These are phyloP conservation scores for Drechslera avenae DNA, from an alignment of 2,329 filamentous ascomycete species.

Conservation along the genomic window DNA sequence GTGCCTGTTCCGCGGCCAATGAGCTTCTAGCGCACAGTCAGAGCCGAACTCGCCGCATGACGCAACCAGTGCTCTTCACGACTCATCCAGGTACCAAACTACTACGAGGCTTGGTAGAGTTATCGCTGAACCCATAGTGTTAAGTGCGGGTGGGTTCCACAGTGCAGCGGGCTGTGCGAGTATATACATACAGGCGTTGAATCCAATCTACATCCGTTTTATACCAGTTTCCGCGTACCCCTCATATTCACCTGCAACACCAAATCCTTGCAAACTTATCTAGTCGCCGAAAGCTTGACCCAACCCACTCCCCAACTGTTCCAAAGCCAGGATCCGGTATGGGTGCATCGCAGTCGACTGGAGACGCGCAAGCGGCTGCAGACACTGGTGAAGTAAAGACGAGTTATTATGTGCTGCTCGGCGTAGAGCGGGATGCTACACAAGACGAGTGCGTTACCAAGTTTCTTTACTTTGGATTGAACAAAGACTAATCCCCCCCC, in stretches of 20 bases:
- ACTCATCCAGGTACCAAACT: constrained; percentile 5
- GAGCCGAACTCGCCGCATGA: constrained; percentile 9
- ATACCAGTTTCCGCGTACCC: not conserved
- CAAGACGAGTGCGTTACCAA: constrained; percentile 72
- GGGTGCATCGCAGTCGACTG: constrained; percentile 55
- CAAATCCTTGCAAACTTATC: constrained; percentile 8
- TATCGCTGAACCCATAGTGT: not conserved
- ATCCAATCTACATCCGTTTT: constrained; percentile 3
- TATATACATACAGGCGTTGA: not conserved
- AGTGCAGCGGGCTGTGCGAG: not conserved
- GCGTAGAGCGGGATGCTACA: constrained; percentile 71
- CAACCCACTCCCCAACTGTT: constrained; percentile 11
- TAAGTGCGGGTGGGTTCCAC: constrained; percentile 1
- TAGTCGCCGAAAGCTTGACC: constrained; percentile 11
- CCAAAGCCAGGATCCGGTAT: constrained; percentile 34
- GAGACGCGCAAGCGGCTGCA: constrained; percentile 26
- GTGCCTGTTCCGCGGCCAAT: constrained; percentile 20
- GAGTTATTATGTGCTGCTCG: constrained; percentile 86
- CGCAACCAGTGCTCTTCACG: constrained; percentile 9
- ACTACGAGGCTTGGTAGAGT: too few species aligned
- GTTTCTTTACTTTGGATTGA: not conserved
- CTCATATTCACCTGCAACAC: constrained; percentile 2
- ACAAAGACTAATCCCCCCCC: not conserved
- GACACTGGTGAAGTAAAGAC: constrained; percentile 60
- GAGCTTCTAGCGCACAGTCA: constrained; percentile 19